Base-by-base conservation (phyloP, 225 moss, liverwort and hornwort genomes). In the Marchantia polymorpha region DNA sequence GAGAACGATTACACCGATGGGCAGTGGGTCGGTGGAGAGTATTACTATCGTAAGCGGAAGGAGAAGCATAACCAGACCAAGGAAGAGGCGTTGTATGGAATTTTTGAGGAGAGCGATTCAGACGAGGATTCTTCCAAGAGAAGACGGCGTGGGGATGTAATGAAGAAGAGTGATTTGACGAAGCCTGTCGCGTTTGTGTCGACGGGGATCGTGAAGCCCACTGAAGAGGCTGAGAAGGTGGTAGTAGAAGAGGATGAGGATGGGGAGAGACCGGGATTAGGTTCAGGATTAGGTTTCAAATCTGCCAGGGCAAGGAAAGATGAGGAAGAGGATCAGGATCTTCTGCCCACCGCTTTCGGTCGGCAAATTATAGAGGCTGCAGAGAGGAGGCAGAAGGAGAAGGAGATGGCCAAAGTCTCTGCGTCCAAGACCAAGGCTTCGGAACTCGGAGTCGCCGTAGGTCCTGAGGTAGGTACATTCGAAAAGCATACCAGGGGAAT, bases 331-430 rank as follows among this genome's bases (percentile, higher is more conserved):
- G 86, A 90, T 74, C 89, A 90, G 54, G 91, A 97, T 72, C 84
- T 97, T 64, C 85, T 97, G 23, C 97, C 97, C 0, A 91, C 94
- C 25, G 97, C 97, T 9, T 94, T 97, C 72, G 97, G 97, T 73
- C 92, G 90, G 81, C 90, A 94, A 80, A 97, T 97, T 13, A 85
- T 90, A 67, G 94, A 97, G 82, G 91, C 85, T 52, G 97, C 94
- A 22, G 92, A 94, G 88, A 88, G 91, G 69, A 91, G 89, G 76
- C 90, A 93, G 77, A 81, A 87, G 83, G 94, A 94, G 85, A 89
- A 90, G 74, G 96, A 93, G 54, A 92, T 88, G 83, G 89, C 83
- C 16, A 91, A 93, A 86, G 84, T 87, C 64, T 80, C 89, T 78
- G 89, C 89, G 20, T 84, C 86, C 0, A 90, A 85, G 77, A 76